Percentiles rank a stretch among this genome's conserved stretches.
These are phyloP conservation scores for Talaromyces sp. DNA, from an alignment of 2,329 filamentous ascomycete genomes.

Conservation along the genomic window DNA sequence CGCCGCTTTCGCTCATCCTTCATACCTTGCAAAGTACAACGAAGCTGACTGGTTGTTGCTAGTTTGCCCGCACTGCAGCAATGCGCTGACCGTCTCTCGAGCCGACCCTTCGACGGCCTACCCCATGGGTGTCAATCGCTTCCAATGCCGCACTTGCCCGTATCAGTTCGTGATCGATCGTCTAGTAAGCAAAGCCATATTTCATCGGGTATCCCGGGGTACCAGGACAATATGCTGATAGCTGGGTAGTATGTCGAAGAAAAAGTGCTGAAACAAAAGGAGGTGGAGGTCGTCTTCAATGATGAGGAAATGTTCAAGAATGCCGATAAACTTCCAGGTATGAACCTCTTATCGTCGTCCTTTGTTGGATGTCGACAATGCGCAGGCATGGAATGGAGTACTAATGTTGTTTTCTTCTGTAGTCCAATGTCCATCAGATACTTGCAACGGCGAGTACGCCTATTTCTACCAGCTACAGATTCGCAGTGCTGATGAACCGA, in stretches of 20 bases:
- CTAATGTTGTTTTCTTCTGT: constrained; percentile 11
- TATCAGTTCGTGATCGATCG: constrained; percentile 82
- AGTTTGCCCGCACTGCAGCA: constrained; percentile 52
- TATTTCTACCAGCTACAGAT: constrained; percentile 98
- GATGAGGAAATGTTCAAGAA: constrained; percentile 87
- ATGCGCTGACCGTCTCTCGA: constrained; percentile 47
- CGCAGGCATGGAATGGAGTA: neutral
- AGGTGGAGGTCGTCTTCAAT: constrained; percentile 86
- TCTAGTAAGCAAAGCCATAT: constrained; percentile 27
- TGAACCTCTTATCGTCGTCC: constrained; percentile 23
- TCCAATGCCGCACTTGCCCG: constrained; percentile 93
- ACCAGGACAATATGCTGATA: neutral
- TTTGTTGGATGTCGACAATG: neutral
- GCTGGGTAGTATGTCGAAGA: constrained; percentile 66
- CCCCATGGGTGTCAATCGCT: constrained; percentile 63
- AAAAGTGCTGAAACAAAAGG: constrained; percentile 74
- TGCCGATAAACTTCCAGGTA: constrained; percentile 72
- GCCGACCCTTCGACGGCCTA: constrained; percentile 36
- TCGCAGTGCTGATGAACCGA: constrained; percentile 94
- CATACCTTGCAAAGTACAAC: neutral
- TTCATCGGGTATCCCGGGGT: neutral
- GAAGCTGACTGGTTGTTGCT: neutral
- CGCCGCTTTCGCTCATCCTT: neutral
- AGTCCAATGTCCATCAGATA: constrained; percentile 78
- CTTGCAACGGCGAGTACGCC: constrained; percentile 77